Evolutionary conservation across 805 yeast species (phyloP), one percentile per base, ranked within the genome.

Genomic region (Myxozyma sirexii): DNA sequence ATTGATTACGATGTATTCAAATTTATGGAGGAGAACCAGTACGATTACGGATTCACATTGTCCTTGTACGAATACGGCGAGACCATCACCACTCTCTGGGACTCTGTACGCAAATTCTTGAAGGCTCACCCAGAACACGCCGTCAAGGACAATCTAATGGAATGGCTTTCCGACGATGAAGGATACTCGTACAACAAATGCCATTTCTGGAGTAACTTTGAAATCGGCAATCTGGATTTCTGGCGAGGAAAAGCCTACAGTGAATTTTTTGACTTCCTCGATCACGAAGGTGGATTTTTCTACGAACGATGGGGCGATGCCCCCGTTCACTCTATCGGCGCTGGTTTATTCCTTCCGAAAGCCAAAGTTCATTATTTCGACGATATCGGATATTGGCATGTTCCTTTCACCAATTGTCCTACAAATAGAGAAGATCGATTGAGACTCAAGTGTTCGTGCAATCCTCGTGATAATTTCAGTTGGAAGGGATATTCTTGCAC

Each of bases 241-340:
- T 85, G 83, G 81, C 72, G 87, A 65, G 65, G 78, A n/a, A 77
- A 80, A 50, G 82, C 80, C 19, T 86, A 86, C 72, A 67, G 70
- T 29, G 74, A 75, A 59, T 86, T 79, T 71, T 86, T 86, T 68
- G 78, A 84, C 37, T 68, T 75, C 60, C 76, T 86, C 60, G 90
- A 86, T 71, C 67, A 75, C 53, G 77, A 82, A 1, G 88, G 88
- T 26, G 87, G 87, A 46, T 85, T 86, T 73, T 86, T 84, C 73
- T 86, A 86, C 72, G 89, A 86, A 72, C 77, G 90, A 72, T 86
- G 90, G 90, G 90, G 90, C 26, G 90, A 86, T 72, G 90, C 90
- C 0, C 90, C 90, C 2, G 80, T 86, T 46, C 90, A 86, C 71
- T 80, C 88, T 2, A 75, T 86, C 60, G 90, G 86, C 3, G 86